Conservation (phyloP, 139 green algal genomes). For the Chlorella ohadii region DNA sequence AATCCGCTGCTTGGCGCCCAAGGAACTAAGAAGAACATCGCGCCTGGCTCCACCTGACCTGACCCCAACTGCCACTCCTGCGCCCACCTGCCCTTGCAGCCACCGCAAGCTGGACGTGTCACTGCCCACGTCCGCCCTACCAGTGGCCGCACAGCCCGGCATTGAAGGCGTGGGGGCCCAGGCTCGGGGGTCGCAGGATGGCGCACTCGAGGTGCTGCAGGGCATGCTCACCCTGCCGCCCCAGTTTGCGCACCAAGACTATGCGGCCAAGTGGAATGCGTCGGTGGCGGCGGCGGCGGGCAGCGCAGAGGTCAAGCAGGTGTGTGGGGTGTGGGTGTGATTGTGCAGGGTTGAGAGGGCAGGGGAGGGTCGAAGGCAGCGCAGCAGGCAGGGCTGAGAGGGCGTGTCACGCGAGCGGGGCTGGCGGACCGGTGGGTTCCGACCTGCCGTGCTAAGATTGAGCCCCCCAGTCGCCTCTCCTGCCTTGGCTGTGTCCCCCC, state of each 20-base stretch:
- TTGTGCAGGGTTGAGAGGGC: no score
- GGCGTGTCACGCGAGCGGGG: no score
- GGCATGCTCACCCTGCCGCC: conserved; percentile 62
- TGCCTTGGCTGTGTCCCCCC: no score
- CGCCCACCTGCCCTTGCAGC: background rate
- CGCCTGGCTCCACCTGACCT: no score
- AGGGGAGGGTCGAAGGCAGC: no score
- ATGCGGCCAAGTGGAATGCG: conserved; percentile 37
- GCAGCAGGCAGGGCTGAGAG: no score
- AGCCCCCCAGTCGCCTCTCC: no score
- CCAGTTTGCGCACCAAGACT: background rate
- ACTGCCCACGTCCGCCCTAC: conserved; percentile 14
- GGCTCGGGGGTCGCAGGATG: background rate
- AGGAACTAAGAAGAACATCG: no score
- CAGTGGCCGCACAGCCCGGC: background rate
- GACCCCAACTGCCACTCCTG: background rate
- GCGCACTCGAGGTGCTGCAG: conserved; percentile 13
- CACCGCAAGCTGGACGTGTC: conserved; percentile 62
- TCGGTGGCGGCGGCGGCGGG: conserved; percentile 31
- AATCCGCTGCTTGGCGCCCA: no score
- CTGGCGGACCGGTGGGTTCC: no score
- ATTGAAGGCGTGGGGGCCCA: background rate
- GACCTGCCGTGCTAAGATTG: no score
- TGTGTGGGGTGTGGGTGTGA: no score
- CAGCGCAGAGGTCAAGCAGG: background rate